Base-by-base conservation (phyloP, 371 early-diverging fungal genomes). In the Haplosporangium sp. region DNA sequence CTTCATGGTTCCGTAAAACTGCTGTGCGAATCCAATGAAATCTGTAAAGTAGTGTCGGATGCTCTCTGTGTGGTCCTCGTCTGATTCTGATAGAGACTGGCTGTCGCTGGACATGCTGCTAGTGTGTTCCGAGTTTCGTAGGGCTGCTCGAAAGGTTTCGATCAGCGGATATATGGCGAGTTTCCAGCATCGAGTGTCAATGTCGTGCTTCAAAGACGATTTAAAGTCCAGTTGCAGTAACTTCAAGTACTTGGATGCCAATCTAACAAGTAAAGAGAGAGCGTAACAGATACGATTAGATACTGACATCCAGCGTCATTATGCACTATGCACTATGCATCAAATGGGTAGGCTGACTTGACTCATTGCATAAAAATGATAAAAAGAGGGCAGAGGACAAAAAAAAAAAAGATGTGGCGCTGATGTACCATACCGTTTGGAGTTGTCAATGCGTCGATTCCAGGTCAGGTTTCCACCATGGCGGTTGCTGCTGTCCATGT, bases 101-200 rank as follows among this genome's bases (percentile, higher is more conserved):
- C 64, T 53, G 23, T 57, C 67, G 47, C 66, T 58, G 14, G 55
- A 53, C n/a, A 59, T 29, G 21, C 43, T 45, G 21, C 55, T 47
- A 43, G 62, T 54, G 40, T 59, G 64, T 13, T 77, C 80, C 20
- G 65, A 58, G 65, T 58, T 65, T 45, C 83, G 77, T 10, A 90
- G 58, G 3, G 88, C 84, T 2, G 72, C 67, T 42, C 91, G 86
- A 51, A 89, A 89, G 40, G 88, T 84, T 18, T 87, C 88, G 6
- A 90, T 86, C 45, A 89, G 66, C 1, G 87, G 84, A 55, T 90
- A 89, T n/a, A 89, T 80, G 38, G 87, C 89, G 36, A 84, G 74
- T 53, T 88, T 90, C 91, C 91, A 90, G 56, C 89, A 90, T 47
- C 87, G 73, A n/a, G 83, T 82, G 40, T 87, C 89, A 18, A 90